A percentile compares a stretch with the other conserved stretches of the same genome.
Conservation (phyloP, 345 rosid genomes). For the Mallotus nudiflorus region DNA sequence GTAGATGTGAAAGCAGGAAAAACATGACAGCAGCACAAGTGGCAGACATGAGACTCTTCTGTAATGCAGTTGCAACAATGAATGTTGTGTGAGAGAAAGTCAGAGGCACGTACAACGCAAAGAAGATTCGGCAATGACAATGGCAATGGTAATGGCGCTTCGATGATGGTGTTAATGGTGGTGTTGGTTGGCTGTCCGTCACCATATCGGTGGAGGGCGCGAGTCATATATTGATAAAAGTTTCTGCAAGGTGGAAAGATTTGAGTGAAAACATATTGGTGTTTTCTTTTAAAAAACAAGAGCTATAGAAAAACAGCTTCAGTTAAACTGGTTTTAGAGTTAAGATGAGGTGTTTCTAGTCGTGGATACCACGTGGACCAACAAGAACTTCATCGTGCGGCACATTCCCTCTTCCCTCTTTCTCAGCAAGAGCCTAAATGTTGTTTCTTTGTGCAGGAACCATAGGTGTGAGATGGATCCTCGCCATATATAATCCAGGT, state of each 20-base stretch:
- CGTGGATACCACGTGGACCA: constrained; percentile 67
- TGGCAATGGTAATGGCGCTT: constrained; percentile 27
- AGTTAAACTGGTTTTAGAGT: constrained; percentile 32
- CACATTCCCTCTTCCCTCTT: background rate
- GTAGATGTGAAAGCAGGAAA: constrained; percentile 29
- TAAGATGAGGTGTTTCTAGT: constrained; percentile 25
- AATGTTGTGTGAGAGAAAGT: constrained; percentile 22
- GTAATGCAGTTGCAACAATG: constrained; percentile 42
- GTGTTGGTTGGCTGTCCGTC: constrained; percentile 65
- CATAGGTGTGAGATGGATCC: constrained; percentile 35
- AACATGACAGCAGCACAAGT: constrained; percentile 42
- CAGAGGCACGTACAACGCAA: constrained; percentile 20
- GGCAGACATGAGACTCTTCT: constrained; percentile 63
- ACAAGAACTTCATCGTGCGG: constrained; percentile 6
- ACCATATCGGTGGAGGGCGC: constrained; percentile 53
- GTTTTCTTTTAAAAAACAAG: constrained; percentile 54
- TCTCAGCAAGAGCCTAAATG: constrained; percentile 9
- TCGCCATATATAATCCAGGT: constrained; percentile 30
- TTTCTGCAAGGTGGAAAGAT: constrained; percentile 47
- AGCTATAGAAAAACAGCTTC: constrained; percentile 42
- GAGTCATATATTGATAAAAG: constrained; percentile 46
- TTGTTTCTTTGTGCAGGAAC: constrained; percentile 37
- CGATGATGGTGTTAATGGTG: background rate
- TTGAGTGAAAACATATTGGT: constrained; percentile 41
- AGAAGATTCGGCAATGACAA: constrained; percentile 22